Percentiles rank a stretch among this genome's conserved stretches.
These are phyloP conservation scores for Bathelium albidoporum DNA, from an alignment of 495 filamentous ascomycete genomes.

Conservation along the genomic window DNA sequence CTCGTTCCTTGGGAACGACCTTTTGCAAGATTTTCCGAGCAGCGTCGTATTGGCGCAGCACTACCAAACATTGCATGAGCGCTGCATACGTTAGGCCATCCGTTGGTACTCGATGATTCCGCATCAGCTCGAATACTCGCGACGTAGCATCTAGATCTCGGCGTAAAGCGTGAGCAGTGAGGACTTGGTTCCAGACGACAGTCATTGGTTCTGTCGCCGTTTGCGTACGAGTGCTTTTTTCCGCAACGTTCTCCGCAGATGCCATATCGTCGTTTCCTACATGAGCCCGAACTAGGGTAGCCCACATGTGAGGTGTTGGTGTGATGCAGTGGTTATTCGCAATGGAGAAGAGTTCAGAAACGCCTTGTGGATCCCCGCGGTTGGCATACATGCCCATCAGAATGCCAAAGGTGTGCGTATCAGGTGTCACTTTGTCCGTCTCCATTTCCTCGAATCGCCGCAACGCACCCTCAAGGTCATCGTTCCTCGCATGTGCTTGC, in stretches of 20 bases:
- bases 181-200: constrained; percentile 67
- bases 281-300: not conserved
- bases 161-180: constrained; percentile 55
- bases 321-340: not conserved
- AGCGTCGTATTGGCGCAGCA: constrained; percentile 49
- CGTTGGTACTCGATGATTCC: constrained; percentile 42
- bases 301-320: not conserved
- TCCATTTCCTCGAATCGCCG: constrained; percentile 43
- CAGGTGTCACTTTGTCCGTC: constrained; percentile 34
- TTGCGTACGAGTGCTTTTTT: constrained; percentile 28
- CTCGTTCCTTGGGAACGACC: constrained; percentile 46
- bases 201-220: constrained; percentile 38
- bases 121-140: constrained; percentile 54
- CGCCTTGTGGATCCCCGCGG: constrained; percentile 64
- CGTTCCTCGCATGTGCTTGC: constrained; percentile 53
- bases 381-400: constrained; percentile 60
- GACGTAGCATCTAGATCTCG: constrained; percentile 52
- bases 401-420: constrained; percentile 54
- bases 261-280: constrained; percentile 9
- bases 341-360: constrained; percentile 15
- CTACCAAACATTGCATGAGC: constrained; percentile 57
- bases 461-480: constrained; percentile 55
- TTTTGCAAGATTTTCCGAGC: constrained; percentile 55
- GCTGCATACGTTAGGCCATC: constrained; percentile 64
- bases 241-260: constrained; percentile 22